A percentile compares a stretch with the other conserved stretches of the same genome.
Conservation (phyloP, 106 monocot genomes). For the Acanthochlamys bracteata region DNA sequence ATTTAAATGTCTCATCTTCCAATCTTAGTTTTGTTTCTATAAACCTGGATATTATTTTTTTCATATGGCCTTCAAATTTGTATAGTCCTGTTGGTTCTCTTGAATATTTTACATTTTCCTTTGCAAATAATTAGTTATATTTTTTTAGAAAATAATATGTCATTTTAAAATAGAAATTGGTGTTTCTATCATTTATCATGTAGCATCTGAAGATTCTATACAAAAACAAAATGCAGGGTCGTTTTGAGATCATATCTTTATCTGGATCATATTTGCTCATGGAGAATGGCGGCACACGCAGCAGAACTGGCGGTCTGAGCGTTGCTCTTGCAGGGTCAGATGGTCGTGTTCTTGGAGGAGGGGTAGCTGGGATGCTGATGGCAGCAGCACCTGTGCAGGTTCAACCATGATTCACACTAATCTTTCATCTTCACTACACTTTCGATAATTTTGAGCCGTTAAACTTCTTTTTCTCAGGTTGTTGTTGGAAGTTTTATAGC, state of each 20-base stretch:
- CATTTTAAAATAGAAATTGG: too few relatives aligned
- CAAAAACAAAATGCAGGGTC: constrained; percentile 36
- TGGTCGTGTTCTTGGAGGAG: constrained; percentile 83
- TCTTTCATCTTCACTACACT: too few relatives aligned
- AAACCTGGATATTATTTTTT: too few relatives aligned
- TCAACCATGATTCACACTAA: background rate
- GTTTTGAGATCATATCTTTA: constrained; percentile 82
- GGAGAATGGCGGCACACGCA: constrained; percentile 52
- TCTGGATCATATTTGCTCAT: constrained; percentile 72
- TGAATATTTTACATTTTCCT: too few relatives aligned
- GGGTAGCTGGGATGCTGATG: constrained; percentile 77
- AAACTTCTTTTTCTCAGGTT: constrained; percentile 32
- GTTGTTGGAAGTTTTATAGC: constrained; percentile 83
- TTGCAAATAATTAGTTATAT: too few relatives aligned
- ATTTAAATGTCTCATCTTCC: too few relatives aligned
- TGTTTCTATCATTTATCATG: too few relatives aligned
- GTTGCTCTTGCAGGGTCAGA: constrained; percentile 77
- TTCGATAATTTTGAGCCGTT: background rate
- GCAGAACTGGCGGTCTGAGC: constrained; percentile 77
- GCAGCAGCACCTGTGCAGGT: constrained; percentile 85
- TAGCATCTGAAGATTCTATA: background rate
- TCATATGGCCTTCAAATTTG: too few relatives aligned
- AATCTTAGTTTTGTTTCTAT: too few relatives aligned
- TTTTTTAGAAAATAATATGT: too few relatives aligned
- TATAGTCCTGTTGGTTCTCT: too few relatives aligned